Base-by-base conservation (phyloP, 2,329 filamentous ascomycete species). In the Dryadomyces sulphureus region DNA sequence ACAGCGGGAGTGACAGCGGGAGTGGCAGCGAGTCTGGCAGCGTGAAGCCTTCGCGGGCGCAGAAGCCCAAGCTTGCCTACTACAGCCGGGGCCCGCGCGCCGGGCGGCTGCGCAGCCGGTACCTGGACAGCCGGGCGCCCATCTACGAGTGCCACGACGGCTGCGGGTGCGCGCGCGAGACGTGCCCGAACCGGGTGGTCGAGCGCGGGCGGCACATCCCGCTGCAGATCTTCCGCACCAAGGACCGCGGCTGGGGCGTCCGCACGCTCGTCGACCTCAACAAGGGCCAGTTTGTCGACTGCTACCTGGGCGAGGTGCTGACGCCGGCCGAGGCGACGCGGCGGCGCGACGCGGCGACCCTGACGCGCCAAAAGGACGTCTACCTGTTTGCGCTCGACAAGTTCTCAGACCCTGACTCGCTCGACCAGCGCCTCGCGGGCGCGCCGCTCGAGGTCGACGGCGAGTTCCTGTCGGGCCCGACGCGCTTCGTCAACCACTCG, bases 381-480 rank as follows among this genome's bases (percentile, higher is more conserved):
- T 92, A 92, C 54, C 70, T 92, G 1, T 92, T 90, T 59, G 77
- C 73, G 1, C 74, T 93, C 1, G 86, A 93, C 65, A 92, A 92
- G 57, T 90, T 89, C 57, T 74, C 68, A 1, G 72, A 82, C 46
- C 63, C 68, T 0, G 54, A 68, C 6, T 77, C 73, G 1, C 62
- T 69, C 9, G 75, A 81, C 49, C 62, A 66, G n/a, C 65, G 75
- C 1, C 66, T 82, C 0, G 65, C 68, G 4, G 72, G 69, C 0
- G 64, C 70, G 6, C 69, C 77, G 16, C 62, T 82, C 4, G 76
- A 79, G 52, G 72, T 79, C 0, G 78, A 80, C 47, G 86, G 86
- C 11, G 80, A 89, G 58, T 83, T 82, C 59, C 77, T 81, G 67
- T 84, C 84, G 1, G 84, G 84, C 0, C 82, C 84, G 0, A 85